These are phyloP conservation scores for Croton setiger DNA, from an alignment of 441 rosid species.

Conservation along the genomic window DNA sequence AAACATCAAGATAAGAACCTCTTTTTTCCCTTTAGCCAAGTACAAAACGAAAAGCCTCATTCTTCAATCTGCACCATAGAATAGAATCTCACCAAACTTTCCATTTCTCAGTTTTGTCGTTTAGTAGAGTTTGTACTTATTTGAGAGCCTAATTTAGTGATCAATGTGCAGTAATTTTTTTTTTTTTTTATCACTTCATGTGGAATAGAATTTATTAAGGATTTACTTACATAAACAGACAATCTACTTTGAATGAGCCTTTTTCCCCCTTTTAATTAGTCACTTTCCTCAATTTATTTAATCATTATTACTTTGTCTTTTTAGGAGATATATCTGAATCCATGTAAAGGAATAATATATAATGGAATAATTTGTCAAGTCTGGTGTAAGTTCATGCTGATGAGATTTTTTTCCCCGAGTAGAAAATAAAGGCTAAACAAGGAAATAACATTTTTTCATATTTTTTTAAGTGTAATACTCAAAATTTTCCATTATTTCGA, in stretches of 20 bases:
- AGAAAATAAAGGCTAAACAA: too few species aligned
- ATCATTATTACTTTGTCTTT: neutral
- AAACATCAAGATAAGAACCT: neutral
- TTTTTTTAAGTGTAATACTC: too few species aligned
- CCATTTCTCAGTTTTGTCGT: too few species aligned
- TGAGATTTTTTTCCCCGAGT: too few species aligned
- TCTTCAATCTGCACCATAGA: neutral
- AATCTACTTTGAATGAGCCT: neutral
- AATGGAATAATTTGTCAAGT: neutral
- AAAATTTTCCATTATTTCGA: too few species aligned
- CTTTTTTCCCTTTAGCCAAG: neutral
- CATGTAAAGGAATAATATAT: neutral
- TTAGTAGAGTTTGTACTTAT: too few species aligned
- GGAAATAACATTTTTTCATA: too few species aligned
- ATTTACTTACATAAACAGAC: neutral
- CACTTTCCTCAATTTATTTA: neutral
- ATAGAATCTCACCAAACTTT: neutral
- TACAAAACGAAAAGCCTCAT: neutral
- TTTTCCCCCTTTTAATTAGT: neutral
- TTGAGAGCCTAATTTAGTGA: too few species aligned
- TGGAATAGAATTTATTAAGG: too few species aligned
- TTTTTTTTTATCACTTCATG: neutral
- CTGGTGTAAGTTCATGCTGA: too few species aligned
- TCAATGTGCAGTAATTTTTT: too few species aligned
- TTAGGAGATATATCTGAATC: too few species aligned